Base-by-base conservation (phyloP, 78 protist species). In the Neovahlkampfia damariscottae region DNA sequence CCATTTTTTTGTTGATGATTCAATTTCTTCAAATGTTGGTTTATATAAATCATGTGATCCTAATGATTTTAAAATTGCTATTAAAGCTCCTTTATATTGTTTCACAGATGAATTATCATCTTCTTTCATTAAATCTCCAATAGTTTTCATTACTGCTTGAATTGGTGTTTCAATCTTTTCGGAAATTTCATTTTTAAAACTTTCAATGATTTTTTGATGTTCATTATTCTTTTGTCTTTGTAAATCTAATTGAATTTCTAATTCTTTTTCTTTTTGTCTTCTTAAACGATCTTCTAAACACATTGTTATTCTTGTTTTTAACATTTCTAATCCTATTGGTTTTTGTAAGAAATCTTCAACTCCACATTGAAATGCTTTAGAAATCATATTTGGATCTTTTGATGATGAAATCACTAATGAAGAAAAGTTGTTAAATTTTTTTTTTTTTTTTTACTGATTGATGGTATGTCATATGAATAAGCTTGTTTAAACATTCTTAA, bases 161-260 rank as follows among this genome's bases (percentile, higher is more conserved):
- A 69, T 19, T n/a, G 72, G 72, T 28, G 72, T 69, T 69, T 69
- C 72, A 10, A 69, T 69, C 68, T 19, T 19, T n/a, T 30, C 72
- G 68, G 72, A 10, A 19, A 19, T 19, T 28, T 69, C 34, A 50
- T 19, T 50, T 19, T 50, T 50, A 50, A 50, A n/a, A 19, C 19
- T 19, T 19, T 50, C 62, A 19, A 50, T 19, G 19, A n/a, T 19
- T 50, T 50, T 50, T 50, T 50, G 19, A 19, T n/a, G 62, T 19
- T 50, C 62, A n/a, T 50, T 19, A n/a, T 19, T 19, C 19, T 50
- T 50, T 19, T 50, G 19, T 50, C 62, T 50, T 50, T 50, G 34
- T 50, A 19, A n/a, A n/a, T 50, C 19, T 50, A 50, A 50, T 19
- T n/a, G 19, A 19, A n/a, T 19, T 50, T 50, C 34, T 19, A n/a